Percentiles rank a stretch among this genome's conserved stretches.
Conservation (phyloP, 2,329 filamentous ascomycete genomes). For the Calonectria hongkongensis region DNA sequence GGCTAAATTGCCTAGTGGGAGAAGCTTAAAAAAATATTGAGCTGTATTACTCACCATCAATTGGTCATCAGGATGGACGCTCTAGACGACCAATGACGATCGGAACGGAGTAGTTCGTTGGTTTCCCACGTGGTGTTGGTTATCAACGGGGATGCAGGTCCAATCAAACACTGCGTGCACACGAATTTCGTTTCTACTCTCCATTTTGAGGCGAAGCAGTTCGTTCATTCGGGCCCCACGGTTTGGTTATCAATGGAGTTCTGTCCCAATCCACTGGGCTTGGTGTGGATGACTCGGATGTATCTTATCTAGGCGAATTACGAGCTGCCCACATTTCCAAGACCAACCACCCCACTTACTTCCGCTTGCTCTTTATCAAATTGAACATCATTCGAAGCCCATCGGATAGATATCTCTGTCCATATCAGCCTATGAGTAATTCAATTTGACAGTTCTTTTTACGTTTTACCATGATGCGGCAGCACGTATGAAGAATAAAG, state of each 20-base stretch:
- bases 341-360: not conserved
- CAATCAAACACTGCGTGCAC: not conserved
- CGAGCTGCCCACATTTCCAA: not conserved
- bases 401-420: not conserved
- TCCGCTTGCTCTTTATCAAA: conserved; percentile 3
- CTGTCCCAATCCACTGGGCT: not conserved
- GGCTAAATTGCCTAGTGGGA: too few species aligned
- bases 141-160: conserved; percentile 1
- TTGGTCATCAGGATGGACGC: too few species aligned
- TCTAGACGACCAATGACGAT: too few species aligned
- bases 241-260: conserved; percentile 13
- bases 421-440: not conserved
- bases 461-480: not conserved
- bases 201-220: not conserved
- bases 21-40: too few species aligned
- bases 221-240: not conserved
- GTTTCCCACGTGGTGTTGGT: not conserved
- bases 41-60: too few species aligned
- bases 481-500: not conserved
- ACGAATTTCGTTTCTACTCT: not conserved
- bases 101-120: not conserved
- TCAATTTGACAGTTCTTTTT: not conserved
- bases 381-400: not conserved
- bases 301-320: not conserved
- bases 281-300: not conserved